Evolutionary conservation across 108 stramenopile species (phyloP).

Genomic region (Craspedostauros australis): DNA sequence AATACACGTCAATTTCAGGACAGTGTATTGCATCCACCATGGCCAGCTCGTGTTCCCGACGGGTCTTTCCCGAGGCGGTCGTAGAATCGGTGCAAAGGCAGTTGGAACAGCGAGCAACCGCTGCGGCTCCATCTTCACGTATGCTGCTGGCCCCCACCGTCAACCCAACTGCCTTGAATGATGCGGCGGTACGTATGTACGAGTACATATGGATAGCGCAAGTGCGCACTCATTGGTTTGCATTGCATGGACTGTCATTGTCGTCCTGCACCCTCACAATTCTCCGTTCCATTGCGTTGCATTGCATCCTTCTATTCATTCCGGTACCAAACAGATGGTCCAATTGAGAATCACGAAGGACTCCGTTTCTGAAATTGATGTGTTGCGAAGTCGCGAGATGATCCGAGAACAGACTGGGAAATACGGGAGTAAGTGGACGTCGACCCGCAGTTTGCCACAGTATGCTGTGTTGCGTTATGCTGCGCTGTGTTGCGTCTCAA

Average conservation of each 20-base stretch:
- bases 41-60: conserved; percentile 1
- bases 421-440: too few relatives aligned
- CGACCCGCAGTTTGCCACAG: too few relatives aligned
- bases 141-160: not conserved
- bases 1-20: too few relatives aligned
- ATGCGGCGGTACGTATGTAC: conserved; percentile 4
- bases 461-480: too few relatives aligned
- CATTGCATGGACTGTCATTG: not conserved
- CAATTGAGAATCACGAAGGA: not conserved
- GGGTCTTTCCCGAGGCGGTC: conserved; percentile 1
- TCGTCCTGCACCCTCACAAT: not conserved
- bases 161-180: not conserved
- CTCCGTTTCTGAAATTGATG: not conserved
- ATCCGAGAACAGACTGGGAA: conserved; percentile 1
- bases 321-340: not conserved
- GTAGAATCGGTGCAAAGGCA: not conserved
- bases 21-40: too few relatives aligned
- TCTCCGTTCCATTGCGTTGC: not conserved
- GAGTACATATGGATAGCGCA: not conserved
- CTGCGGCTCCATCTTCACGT: not conserved
- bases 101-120: not conserved
- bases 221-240: too few relatives aligned
- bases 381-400: conserved; percentile 3
- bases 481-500: too few relatives aligned
- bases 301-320: too few relatives aligned